phyloP scores from a whole-genome alignment of 495 filamentous ascomycete species.

The Amphirosellinia nigrospora region DNA sequence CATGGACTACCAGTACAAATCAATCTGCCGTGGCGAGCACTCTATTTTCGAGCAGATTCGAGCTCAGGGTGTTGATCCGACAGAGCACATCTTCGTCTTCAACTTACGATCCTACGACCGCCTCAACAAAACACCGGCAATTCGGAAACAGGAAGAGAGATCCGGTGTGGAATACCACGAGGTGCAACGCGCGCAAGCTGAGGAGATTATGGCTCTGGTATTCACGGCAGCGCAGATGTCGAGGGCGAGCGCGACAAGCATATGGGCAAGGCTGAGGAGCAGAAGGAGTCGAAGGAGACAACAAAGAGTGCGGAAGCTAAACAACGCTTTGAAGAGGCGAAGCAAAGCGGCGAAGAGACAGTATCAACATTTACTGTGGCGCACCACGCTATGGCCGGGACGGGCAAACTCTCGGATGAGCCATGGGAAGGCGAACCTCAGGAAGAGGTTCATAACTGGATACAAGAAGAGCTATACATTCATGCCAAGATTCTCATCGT shows the following conservation, averaged over 20 bases:
- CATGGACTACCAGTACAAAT: constrained; percentile 99
- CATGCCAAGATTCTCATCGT: constrained; percentile 89
- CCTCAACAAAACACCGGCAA: constrained; percentile 75
- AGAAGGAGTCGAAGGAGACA: constrained; percentile 56
- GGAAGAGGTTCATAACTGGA: constrained; percentile 80
- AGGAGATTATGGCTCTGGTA: constrained; percentile 80
- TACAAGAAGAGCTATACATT: constrained; percentile 94
- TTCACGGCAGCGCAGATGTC: constrained; percentile 63
- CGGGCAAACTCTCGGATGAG: constrained; percentile 69
- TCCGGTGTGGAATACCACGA: constrained; percentile 84
- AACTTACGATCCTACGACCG: constrained; percentile 90
- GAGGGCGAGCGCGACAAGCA: constrained; percentile 47
- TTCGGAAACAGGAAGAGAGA: constrained; percentile 73
- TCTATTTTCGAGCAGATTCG: constrained; percentile 83
- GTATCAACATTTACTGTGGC: constrained; percentile 73
- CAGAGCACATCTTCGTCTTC: constrained; percentile 85
- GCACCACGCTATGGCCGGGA: constrained; percentile 78
- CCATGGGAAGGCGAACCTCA: constrained; percentile 71
- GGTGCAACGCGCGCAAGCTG: constrained; percentile 82
- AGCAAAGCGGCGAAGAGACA: constrained; percentile 50
- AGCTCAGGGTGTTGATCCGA: constrained; percentile 80
- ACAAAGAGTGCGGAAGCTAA: constrained; percentile 61
- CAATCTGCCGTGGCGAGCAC: constrained; percentile 86
- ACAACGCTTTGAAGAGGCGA: constrained; percentile 67
- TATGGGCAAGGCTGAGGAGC: constrained; percentile 47